Percentiles rank a stretch among this genome's conserved stretches.
phyloP scores from a whole-genome alignment of 306 rosid genomes.

The Spatholobus suberectus region DNA sequence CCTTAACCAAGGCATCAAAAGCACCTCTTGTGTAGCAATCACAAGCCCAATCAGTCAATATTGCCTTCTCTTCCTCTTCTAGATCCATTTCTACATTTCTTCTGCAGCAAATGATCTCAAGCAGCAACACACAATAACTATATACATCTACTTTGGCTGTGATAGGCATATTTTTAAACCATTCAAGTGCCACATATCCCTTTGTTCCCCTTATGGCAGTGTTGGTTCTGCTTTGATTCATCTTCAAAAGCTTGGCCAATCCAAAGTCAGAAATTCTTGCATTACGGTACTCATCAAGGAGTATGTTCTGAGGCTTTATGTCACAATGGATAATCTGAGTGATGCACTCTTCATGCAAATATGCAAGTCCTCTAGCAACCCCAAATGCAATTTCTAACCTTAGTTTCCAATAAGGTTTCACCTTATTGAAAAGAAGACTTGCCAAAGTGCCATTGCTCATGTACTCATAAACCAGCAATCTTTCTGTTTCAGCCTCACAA shows the following conservation, averaged over 20 bases:
- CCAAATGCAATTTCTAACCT: constrained; percentile 1
- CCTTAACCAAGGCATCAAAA: neutral
- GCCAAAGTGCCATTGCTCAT: constrained; percentile 26
- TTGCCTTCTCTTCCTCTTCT: neutral
- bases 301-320: constrained; percentile 41
- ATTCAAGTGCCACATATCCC: constrained; percentile 2
- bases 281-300: constrained; percentile 22
- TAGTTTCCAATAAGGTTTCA: neutral
- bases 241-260: constrained; percentile 38
- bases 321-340: constrained; percentile 38
- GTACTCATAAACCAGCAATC: constrained; percentile 15
- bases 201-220: constrained; percentile 30
- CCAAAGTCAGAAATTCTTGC: constrained; percentile 36
- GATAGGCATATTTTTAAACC: constrained; percentile 5
- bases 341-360: constrained; percentile 33
- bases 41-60: constrained; percentile 4
- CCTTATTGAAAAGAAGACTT: neutral
- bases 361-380: neutral
- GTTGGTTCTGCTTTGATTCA: constrained; percentile 37
- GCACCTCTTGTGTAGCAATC: neutral
- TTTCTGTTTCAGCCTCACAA: constrained; percentile 3
- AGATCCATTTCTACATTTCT: neutral
- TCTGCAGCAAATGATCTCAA: neutral
- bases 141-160: constrained; percentile 20
- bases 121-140: neutral